A percentile compares a stretch with the other conserved stretches of the same genome.
phyloP scores from a whole-genome alignment of 2,329 filamentous ascomycete genomes.

The Cephalotrichum gorgonifer region DNA sequence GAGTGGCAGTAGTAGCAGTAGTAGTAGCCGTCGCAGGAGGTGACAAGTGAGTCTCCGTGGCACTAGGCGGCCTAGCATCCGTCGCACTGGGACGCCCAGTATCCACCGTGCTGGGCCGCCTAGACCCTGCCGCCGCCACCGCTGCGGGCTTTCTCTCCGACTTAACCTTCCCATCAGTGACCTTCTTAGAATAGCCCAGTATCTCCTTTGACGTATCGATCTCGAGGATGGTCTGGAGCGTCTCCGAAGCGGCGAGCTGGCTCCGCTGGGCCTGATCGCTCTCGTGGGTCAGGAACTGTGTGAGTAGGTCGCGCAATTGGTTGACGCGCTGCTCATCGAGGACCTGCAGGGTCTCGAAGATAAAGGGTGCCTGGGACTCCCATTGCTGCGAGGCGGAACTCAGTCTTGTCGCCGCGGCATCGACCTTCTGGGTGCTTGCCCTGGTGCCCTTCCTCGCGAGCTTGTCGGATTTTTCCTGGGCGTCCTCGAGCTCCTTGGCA shows the following conservation, averaged over 20 bases:
- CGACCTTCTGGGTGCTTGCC: slow-evolving; percentile 67
- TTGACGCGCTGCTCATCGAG: slow-evolving; percentile 84
- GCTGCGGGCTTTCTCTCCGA: neutral
- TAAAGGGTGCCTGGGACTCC: slow-evolving; percentile 89
- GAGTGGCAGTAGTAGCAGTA: slow-evolving; percentile 3
- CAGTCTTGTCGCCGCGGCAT: slow-evolving; percentile 60
- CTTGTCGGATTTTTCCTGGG: slow-evolving; percentile 79
- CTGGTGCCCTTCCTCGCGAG: slow-evolving; percentile 68
- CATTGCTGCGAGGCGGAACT: slow-evolving; percentile 76
- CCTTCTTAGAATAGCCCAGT: slow-evolving; percentile 50
- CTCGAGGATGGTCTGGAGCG: slow-evolving; percentile 73
- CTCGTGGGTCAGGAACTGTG: slow-evolving; percentile 88
- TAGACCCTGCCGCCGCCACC: neutral
- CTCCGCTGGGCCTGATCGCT: slow-evolving; percentile 74
- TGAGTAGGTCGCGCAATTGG: slow-evolving; percentile 80
- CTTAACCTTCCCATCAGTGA: slow-evolving; percentile 24
- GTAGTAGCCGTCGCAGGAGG: slow-evolving; percentile 2
- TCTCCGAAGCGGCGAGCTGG: slow-evolving; percentile 64
- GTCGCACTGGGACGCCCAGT: slow-evolving; percentile 10
- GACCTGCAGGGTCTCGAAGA: slow-evolving; percentile 87
- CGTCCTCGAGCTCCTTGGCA: slow-evolving; percentile 75
- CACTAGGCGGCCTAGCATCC: no score
- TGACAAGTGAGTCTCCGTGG: neutral
- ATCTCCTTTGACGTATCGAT: slow-evolving; percentile 84
- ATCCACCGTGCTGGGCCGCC: slow-evolving; percentile 10